phyloP scores from a whole-genome alignment of 306 rosid species.

The Potentilla sterilis region DNA sequence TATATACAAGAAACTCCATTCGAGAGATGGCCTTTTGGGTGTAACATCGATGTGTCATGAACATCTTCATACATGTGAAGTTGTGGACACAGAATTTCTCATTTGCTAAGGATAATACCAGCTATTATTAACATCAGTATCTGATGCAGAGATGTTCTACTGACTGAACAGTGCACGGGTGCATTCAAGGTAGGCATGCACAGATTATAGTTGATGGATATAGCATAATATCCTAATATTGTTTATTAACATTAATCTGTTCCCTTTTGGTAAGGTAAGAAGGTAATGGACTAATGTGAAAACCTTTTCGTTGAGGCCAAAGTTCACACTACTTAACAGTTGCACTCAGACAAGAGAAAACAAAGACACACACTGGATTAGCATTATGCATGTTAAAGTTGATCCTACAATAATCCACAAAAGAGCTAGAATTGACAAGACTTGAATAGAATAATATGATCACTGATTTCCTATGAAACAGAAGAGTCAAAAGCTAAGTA shows the following conservation, averaged over 20 bases:
- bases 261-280: neutral
- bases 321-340: neutral
- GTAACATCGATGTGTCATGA: neutral
- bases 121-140: neutral
- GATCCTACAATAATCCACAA: neutral
- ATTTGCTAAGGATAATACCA: neutral
- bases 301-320: neutral
- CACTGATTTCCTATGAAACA: neutral
- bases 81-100: neutral
- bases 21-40: neutral
- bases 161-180: neutral
- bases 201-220: neutral
- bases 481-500: slow-evolving; percentile 24
- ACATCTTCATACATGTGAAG: neutral
- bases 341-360: neutral
- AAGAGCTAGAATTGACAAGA: neutral
- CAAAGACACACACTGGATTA: neutral
- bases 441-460: neutral
- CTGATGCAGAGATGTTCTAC: neutral
- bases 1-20: neutral
- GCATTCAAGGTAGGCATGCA: neutral
- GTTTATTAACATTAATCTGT: neutral
- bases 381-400: neutral
- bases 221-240: neutral
- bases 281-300: neutral